Evolutionary conservation across 352 stramenopile species (phyloP).

Genomic region (Pythium graminicola): DNA sequence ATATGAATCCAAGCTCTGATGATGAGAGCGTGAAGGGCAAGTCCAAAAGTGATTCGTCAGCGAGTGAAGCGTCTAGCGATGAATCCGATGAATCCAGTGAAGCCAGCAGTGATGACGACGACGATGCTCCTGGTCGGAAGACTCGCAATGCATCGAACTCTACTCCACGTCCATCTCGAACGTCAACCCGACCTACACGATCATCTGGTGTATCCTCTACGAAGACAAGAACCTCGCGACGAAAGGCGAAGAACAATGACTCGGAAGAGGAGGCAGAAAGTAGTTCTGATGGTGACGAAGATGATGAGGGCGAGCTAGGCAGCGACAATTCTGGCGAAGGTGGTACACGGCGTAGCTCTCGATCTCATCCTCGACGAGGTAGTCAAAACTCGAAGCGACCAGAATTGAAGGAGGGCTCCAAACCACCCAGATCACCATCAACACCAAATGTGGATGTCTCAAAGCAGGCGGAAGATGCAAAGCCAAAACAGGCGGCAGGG

Average conservation of each 20-base stretch:
- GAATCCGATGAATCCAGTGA: conserved; percentile 39
- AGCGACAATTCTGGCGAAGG: conserved; percentile 16
- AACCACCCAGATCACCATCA: not conserved
- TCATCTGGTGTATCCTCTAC: not conserved
- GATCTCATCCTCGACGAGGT: not conserved
- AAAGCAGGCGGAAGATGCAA: not conserved
- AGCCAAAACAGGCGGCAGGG: not conserved
- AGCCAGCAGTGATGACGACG: conserved; percentile 29
- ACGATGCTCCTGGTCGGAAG: conserved; percentile 13
- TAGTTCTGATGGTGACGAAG: conserved; percentile 18
- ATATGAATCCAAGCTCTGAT: conserved; percentile 28
- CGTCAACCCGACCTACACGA: not conserved
- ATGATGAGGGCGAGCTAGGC: conserved; percentile 6
- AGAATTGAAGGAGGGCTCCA: no score
- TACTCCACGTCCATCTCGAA: conserved; percentile 18
- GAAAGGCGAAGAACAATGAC: conserved; percentile 13
- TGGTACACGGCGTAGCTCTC: not conserved
- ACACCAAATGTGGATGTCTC: not conserved
- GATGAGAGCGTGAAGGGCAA: conserved; percentile 45
- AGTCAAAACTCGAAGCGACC: not conserved
- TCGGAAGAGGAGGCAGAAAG: conserved; percentile 18
- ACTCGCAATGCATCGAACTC: conserved; percentile 7
- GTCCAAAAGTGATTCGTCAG: conserved; percentile 55
- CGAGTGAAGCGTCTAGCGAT: conserved; percentile 54
- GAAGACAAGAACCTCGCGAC: not conserved